Evolutionary conservation across 108 stramenopile species (phyloP), one percentile per base, ranked within the genome.

Genomic region (Cyclotella choctawhatcheeana): DNA sequence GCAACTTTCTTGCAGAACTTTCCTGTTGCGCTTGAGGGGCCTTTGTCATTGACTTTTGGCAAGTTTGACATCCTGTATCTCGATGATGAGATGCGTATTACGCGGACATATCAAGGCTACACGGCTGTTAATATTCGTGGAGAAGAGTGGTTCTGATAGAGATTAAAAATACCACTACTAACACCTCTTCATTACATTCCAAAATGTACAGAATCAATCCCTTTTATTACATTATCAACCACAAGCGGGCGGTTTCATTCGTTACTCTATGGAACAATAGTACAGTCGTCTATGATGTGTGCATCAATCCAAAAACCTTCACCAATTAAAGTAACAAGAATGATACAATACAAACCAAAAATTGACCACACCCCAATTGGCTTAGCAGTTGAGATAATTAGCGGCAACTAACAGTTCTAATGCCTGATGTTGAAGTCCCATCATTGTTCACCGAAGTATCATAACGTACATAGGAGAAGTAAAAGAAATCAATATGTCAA

Each of bases 351-450:
- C n/a, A n/a, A n/a, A n/a, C n/a, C n/a, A n/a, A n/a, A n/a, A n/a
- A n/a, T n/a, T n/a, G n/a, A n/a, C n/a, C n/a, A n/a, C n/a, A n/a
- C n/a, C n/a, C n/a, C n/a, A n/a, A n/a, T n/a, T n/a, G n/a, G n/a
- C n/a, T n/a, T 27, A 94, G 68, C 89, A 90, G 59, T 92, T 87
- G 47, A 94, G 64, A 76, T 92, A 94, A 53, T 88, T 92, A 13
- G 93, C 86, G 2, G 91, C 93, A 81, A 94, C 88, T 43, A 94
- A 50, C 10, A 94, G 72, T 71, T 94, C 93, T 56, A 94, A 76
- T 14, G 93, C 91, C 63, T 89, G 16, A 45, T 32, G 22, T 31
- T n/a, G n/a, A n/a, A n/a, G n/a, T n/a, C n/a, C n/a, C n/a, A n/a
- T 62, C 18, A 30, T 25, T 21, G 31, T 18, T 37, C n/a, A 55